These are phyloP conservation scores for Saccharomyces hybrid DNA, from an alignment of 1,139 yeast genomes.

Conservation along the genomic window DNA sequence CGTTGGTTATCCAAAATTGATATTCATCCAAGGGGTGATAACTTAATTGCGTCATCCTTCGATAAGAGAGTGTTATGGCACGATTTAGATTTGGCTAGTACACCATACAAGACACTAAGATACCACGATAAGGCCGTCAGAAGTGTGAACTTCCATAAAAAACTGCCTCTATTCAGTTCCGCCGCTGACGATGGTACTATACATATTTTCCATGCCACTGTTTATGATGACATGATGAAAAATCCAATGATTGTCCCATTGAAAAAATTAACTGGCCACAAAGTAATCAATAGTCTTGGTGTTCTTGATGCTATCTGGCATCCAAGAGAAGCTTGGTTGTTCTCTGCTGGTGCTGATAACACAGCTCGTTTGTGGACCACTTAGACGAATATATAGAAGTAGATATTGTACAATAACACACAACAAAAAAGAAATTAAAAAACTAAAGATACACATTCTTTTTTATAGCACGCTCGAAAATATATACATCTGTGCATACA, in stretches of 20 bases:
- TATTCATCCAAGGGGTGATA: slow-evolving; percentile 94
- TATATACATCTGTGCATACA: background rate
- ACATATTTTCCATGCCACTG: slow-evolving; percentile 94
- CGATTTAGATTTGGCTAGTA: slow-evolving; percentile 78
- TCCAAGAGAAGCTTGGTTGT: slow-evolving; percentile 97
- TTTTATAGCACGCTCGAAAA: background rate
- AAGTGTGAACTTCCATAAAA: slow-evolving; percentile 77
- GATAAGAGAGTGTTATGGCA: slow-evolving; percentile 97
- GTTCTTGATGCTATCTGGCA: slow-evolving; percentile 92
- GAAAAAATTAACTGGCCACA: slow-evolving; percentile 91
- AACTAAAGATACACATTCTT: background rate
- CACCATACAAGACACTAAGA: slow-evolving; percentile 92
- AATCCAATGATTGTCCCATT: slow-evolving; percentile 94
- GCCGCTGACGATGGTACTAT: slow-evolving; percentile 94
- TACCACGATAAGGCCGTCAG: slow-evolving; percentile 94
- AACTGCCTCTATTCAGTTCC: slow-evolving; percentile 84
- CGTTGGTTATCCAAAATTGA: slow-evolving; percentile 89
- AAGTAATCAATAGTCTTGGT: slow-evolving; percentile 70
- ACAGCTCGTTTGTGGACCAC: slow-evolving; percentile 96
- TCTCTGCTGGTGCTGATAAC: slow-evolving; percentile 95
- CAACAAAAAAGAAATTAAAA: background rate
- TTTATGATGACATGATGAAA: slow-evolving; percentile 91
- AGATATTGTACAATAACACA: slow-evolving; percentile 8
- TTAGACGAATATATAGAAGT: slow-evolving; percentile 20
- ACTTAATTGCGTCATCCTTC: slow-evolving; percentile 82